A percentile compares a stretch with the other conserved stretches of the same genome.
Evolutionary conservation across 306 rosid genomes (phyloP).

Genomic region (Acacia confusa): DNA sequence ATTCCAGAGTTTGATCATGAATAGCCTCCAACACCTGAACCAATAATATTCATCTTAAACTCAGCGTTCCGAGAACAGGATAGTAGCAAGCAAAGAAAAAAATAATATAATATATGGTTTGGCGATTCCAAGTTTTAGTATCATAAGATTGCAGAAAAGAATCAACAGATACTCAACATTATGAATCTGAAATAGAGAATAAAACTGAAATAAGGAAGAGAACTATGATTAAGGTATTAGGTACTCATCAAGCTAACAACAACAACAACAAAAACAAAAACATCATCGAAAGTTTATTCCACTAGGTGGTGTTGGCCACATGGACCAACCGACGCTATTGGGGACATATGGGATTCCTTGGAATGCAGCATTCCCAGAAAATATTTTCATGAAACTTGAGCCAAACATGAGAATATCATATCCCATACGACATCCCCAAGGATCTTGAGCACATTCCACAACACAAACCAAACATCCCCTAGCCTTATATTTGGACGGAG

Average conservation of each 20-base stretch:
- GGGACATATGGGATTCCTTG: neutral
- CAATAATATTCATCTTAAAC: constrained; percentile 2
- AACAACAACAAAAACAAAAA: too few species aligned
- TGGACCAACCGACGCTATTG: too few species aligned
- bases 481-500: neutral
- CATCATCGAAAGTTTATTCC: too few species aligned
- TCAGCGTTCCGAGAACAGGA: neutral
- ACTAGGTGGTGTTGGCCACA: too few species aligned
- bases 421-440: neutral
- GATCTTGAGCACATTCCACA: neutral
- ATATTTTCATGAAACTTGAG: neutral
- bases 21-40: constrained; percentile 76
- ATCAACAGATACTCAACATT: neutral
- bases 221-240: neutral
- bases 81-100: neutral
- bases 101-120: neutral
- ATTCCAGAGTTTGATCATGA: constrained; percentile 76
- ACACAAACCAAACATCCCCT: neutral
- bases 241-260: neutral
- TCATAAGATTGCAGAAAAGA: neutral
- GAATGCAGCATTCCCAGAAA: neutral
- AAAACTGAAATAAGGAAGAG: neutral
- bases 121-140: neutral
- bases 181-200: neutral
- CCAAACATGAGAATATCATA: neutral